Conservation (phyloP, 768 basidiomycete genomes). For the Termitomyces sp. region DNA sequence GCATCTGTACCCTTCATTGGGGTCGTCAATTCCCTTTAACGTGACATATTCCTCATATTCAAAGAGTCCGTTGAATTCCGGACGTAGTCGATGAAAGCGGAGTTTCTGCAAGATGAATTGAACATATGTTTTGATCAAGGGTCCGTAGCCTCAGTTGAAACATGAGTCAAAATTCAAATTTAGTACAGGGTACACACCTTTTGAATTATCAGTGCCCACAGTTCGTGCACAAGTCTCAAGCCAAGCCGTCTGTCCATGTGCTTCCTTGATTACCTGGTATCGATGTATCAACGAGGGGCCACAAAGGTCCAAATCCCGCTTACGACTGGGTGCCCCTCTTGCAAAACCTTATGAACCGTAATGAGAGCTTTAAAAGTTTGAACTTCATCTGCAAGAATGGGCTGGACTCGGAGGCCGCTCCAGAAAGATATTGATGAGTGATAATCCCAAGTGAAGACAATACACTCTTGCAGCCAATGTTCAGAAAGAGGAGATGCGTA, state of each 20-base stretch:
- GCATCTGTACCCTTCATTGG: slow-evolving; percentile 87
- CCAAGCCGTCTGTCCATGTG: slow-evolving; percentile 96
- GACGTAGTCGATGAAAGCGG: slow-evolving; percentile 89
- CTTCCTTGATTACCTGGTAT: slow-evolving; percentile 87
- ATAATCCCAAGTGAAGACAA: slow-evolving; percentile 99
- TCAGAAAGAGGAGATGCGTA: slow-evolving; percentile 2
- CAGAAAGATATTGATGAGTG: slow-evolving; percentile 97
- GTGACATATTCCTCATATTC: slow-evolving; percentile 99
- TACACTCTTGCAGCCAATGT: slow-evolving; percentile 62
- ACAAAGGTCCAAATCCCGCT: slow-evolving; percentile 14
- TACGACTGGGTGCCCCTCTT: slow-evolving; percentile 95
- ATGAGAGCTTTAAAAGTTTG: slow-evolving; percentile 99
- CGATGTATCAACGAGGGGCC: slow-evolving; percentile 1
- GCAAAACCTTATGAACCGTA: slow-evolving; percentile 94
- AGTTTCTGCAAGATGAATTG: slow-evolving; percentile 94
- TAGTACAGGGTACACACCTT: slow-evolving; percentile 43
- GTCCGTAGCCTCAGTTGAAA: slow-evolving; percentile 67
- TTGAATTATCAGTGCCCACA: slow-evolving; percentile 66
- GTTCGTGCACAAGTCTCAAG: slow-evolving; percentile 95
- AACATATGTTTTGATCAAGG: slow-evolving; percentile 92
- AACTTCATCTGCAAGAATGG: slow-evolving; percentile 94
- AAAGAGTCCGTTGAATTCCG: slow-evolving; percentile 97
- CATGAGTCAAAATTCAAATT: not conserved
- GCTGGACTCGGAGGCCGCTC: slow-evolving; percentile 95
- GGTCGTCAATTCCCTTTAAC: slow-evolving; percentile 95